These are phyloP conservation scores for Phenoliferia sp. DNA, from an alignment of 1,284 basidiomycete genomes.

Conservation along the genomic window DNA sequence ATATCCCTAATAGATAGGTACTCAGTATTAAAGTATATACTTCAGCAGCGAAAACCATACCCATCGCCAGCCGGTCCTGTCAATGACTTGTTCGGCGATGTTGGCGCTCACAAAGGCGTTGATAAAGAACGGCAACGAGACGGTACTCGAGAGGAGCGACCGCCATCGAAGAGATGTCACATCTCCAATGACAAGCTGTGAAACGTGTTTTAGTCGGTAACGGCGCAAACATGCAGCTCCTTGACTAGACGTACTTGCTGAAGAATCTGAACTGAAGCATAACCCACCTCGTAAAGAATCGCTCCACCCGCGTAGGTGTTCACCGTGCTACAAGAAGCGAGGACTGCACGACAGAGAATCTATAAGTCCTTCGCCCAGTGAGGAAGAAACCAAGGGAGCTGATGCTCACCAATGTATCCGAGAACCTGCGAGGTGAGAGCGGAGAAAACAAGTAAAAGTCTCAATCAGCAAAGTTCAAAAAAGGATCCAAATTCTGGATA, in stretches of 20 bases:
- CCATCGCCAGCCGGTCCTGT: constrained; percentile 60
- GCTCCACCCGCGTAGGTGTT: not conserved
- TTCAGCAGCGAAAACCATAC: constrained; percentile 39
- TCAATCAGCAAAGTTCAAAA: not conserved
- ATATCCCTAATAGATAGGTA: no score
- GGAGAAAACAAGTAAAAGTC: no score
- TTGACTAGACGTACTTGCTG: constrained; percentile 37
- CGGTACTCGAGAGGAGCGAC: constrained; percentile 63
- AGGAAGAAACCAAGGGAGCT: not conserved
- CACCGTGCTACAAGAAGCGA: not conserved
- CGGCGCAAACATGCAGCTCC: constrained; percentile 24
- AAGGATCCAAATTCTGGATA: not conserved
- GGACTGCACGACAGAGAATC: not conserved
- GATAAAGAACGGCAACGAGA: constrained; percentile 62
- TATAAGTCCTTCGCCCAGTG: not conserved
- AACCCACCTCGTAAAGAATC: constrained; percentile 42
- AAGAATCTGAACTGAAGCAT: constrained; percentile 61
- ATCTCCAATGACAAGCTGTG: no score
- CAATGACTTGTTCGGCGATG: constrained; percentile 56
- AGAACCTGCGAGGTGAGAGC: no score
- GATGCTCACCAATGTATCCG: not conserved
- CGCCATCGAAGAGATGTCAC: constrained; percentile 74
- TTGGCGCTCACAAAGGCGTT: constrained; percentile 56
- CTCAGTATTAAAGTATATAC: no score
- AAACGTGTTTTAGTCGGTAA: not conserved